Conservation (phyloP, 2,329 filamentous ascomycete species). For the Ceratocystis harringtonii region DNA sequence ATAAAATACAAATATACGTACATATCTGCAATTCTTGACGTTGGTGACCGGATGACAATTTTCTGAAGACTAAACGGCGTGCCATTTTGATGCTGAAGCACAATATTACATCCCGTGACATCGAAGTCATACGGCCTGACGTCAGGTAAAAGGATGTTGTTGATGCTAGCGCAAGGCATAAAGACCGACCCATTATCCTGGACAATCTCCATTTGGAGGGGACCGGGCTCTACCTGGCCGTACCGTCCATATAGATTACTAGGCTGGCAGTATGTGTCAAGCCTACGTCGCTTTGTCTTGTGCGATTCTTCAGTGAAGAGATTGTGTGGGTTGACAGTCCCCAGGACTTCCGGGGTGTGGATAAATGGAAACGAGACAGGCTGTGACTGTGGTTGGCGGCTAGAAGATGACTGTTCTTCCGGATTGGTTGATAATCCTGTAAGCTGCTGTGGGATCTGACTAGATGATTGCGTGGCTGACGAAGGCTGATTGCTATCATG, state of each 20-base stretch:
- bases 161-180: slow-evolving; percentile 54
- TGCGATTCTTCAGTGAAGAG: slow-evolving; percentile 34
- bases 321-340: not conserved
- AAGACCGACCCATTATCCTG: slow-evolving; percentile 33
- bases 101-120: slow-evolving; percentile 71
- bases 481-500: not conserved
- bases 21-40: not conserved
- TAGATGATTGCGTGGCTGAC: not conserved
- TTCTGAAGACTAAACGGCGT: slow-evolving; percentile 73
- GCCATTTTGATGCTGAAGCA: slow-evolving; percentile 66
- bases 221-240: slow-evolving; percentile 73
- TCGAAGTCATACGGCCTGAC: slow-evolving; percentile 80
- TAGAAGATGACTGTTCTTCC: not conserved
- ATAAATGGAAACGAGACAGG: not conserved
- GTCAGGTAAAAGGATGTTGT: slow-evolving; percentile 75
- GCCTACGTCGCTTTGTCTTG: slow-evolving; percentile 51
- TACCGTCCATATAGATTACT: slow-evolving; percentile 70
- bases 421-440: not conserved
- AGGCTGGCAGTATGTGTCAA: slow-evolving; percentile 37
- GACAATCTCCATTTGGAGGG: slow-evolving; percentile 64
- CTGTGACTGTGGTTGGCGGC: not conserved
- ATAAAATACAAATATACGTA: not conserved
- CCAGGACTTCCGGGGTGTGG: not conserved
- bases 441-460: not conserved
- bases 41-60: slow-evolving; percentile 71